Evolutionary conservation across 1,139 yeast species (phyloP), one percentile per base, ranked within the genome.

Genomic region (Pichia sp.): DNA sequence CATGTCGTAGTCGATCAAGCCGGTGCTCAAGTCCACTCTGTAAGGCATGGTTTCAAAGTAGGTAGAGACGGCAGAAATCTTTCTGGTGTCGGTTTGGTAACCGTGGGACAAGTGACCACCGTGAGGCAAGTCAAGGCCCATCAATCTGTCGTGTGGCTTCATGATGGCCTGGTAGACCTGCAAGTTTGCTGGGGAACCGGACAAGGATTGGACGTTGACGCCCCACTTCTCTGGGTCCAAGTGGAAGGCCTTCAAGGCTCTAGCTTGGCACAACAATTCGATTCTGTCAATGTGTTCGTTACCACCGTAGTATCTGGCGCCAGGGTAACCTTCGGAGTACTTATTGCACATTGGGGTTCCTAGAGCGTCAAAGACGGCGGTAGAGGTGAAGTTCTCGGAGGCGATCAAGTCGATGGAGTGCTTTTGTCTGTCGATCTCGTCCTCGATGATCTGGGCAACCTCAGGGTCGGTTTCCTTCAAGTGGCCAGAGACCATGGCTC

Each of bases 71-170:
- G 92, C 95, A 64, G 97, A 89, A 72, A 93, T 93, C 78, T 90
- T 92, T 78, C 95, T 88, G 67, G 89, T 78, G 67, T 90, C 95
- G 58, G 98, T 93, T 75, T 93, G 98, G 78, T 93, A 93, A 69
- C 99, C 99, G 75, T 93, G 99, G 53, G 96, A 88, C 73, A 93
- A 82, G 73, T 93, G 98, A 66, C 98, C 98, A 69, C 99, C 98
- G 69, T 92, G 98, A 63, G 98, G 98, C 70, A 92, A 81, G 71
- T 90, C 97, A 64, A 92, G 82, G 67, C 98, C 98, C 98, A 92
- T 92, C 71, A 92, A 78, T 74, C 98, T 83, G 68, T 90, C 98
- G 65, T 90, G 96, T 53, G 95, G 96, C 72, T 87, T 90, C 85
- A 92, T 84, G 64, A 92, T 77, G 56, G 97, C 97, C 72, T 90